These are phyloP conservation scores for Aspergillus funiculosus DNA, from an alignment of 495 filamentous ascomycete species.

Conservation along the genomic window DNA sequence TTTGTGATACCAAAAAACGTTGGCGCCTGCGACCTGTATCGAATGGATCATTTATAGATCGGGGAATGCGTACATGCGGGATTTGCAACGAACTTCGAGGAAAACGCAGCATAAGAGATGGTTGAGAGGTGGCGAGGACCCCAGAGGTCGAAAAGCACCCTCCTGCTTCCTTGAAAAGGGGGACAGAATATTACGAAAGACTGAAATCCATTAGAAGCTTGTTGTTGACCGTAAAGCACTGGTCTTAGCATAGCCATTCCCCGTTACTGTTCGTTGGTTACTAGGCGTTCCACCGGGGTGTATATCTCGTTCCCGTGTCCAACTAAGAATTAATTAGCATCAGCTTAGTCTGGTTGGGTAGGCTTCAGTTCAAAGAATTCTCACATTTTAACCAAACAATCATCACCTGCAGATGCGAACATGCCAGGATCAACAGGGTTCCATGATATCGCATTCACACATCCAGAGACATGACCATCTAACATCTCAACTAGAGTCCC, in stretches of 20 bases:
- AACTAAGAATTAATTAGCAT: slow-evolving; percentile 31
- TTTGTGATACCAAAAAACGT: slow-evolving; percentile 23
- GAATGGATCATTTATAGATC: slow-evolving; percentile 14
- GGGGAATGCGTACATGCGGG: slow-evolving; percentile 21
- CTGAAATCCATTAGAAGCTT: slow-evolving; percentile 24
- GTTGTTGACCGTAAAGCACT: slow-evolving; percentile 43
- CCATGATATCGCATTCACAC: slow-evolving; percentile 90
- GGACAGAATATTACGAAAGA: neutral
- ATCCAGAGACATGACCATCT: slow-evolving; percentile 65
- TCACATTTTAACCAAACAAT: slow-evolving; percentile 80
- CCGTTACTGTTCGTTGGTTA: slow-evolving; percentile 25
- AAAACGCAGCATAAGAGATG: too few relatives aligned
- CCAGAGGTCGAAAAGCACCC: neutral
- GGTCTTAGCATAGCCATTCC: slow-evolving; percentile 34
- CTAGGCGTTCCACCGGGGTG: slow-evolving; percentile 17
- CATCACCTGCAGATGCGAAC: slow-evolving; percentile 91
- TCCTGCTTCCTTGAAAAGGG: slow-evolving; percentile 1
- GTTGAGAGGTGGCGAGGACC: neutral
- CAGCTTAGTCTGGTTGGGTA: neutral
- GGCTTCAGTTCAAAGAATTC: neutral
- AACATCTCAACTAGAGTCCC: slow-evolving; percentile 68
- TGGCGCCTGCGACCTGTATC: slow-evolving; percentile 33
- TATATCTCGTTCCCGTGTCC: slow-evolving; percentile 35
- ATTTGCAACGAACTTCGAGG: too few relatives aligned
- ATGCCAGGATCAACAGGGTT: slow-evolving; percentile 75